These are phyloP conservation scores for Gossypium gossypioides DNA, from an alignment of 441 rosid genomes.

Conservation along the genomic window DNA sequence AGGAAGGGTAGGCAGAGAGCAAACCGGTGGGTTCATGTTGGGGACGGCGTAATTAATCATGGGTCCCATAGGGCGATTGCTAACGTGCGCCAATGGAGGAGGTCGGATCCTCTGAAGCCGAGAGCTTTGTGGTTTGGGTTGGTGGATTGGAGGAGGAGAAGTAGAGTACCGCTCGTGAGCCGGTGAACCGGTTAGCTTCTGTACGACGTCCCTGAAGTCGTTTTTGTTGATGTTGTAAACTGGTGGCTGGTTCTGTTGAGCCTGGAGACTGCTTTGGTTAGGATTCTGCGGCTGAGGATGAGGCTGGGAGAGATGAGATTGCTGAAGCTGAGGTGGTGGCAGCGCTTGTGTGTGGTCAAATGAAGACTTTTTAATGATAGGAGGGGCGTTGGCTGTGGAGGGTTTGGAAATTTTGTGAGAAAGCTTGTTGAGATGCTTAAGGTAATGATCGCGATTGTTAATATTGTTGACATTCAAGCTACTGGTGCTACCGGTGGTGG, in stretches of 20 bases:
- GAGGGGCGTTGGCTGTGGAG: neutral
- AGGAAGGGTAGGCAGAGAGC: neutral
- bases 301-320: conserved; percentile 6
- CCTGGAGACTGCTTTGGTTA: conserved; percentile 17
- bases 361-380: conserved; percentile 24
- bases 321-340: conserved; percentile 18
- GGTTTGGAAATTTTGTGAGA: conserved; percentile 52
- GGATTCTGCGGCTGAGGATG: conserved; percentile 16
- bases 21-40: neutral
- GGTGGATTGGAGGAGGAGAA: conserved; percentile 68
- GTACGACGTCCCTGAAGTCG: conserved; percentile 89
- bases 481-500: conserved; percentile 19
- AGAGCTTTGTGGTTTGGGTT: conserved; percentile 66
- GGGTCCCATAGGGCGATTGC: conserved; percentile 52
- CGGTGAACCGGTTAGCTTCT: conserved; percentile 85
- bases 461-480: conserved; percentile 7
- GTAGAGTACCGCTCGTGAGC: conserved; percentile 70
- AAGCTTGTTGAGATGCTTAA: conserved; percentile 63
- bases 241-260: conserved; percentile 73
- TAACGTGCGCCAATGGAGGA: conserved; percentile 65
- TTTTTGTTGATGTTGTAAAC: conserved; percentile 87
- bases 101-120: conserved; percentile 91
- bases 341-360: conserved; percentile 20
- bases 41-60: conserved; percentile 35
- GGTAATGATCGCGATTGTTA: conserved; percentile 34